Evolutionary conservation across 2,329 filamentous ascomycete genomes (phyloP), one percentile per base, ranked within the genome.

Genomic region (Daldinia sp.): DNA sequence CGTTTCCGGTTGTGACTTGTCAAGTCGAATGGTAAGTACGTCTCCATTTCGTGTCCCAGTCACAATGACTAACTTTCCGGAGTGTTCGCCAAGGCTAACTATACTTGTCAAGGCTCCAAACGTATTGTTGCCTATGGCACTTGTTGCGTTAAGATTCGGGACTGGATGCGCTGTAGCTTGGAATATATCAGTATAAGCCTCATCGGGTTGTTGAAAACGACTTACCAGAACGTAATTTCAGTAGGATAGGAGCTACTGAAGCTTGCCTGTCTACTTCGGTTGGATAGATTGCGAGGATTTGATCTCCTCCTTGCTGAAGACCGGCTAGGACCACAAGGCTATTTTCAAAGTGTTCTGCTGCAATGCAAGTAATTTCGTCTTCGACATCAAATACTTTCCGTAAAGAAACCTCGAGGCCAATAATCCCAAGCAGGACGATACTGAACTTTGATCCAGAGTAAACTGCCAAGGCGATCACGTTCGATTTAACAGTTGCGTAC

Each of bases 41-140:
- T 86, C 81, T 1, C 87, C 87, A 63, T 84, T 84, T 59, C 86
- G 82, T 28, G 85, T 87, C 7, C 87, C 87, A 7, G 82, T 73
- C 4, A 83, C 73, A 1, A 88, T 57, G 13, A 79, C 74, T 0
- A 77, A 72, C 6, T 73, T 74, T 12, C 75, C 66, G 1, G 59
- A 46, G 2, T 68, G 70, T 59, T 80, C 75, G 2, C 74, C 72
- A 6, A 82, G 71, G 44, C 74, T 67, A 33, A 79, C 78, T 39
- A 88, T 79, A 60, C 83, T 86, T 7, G 83, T 87, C 20, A 87
- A 75, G 1, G 84, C 78, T 63, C 86, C 84, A 15, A 79, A 63
- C 1, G 57, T 20, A 23, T 54, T 60, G 68, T 72, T 56, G 15
- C 65, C 26, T 35, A n/a, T 10, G 33, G 46, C 12, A 12, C 71